Conservation (phyloP, 352 stramenopile genomes). For the Globisporangium solare region DNA sequence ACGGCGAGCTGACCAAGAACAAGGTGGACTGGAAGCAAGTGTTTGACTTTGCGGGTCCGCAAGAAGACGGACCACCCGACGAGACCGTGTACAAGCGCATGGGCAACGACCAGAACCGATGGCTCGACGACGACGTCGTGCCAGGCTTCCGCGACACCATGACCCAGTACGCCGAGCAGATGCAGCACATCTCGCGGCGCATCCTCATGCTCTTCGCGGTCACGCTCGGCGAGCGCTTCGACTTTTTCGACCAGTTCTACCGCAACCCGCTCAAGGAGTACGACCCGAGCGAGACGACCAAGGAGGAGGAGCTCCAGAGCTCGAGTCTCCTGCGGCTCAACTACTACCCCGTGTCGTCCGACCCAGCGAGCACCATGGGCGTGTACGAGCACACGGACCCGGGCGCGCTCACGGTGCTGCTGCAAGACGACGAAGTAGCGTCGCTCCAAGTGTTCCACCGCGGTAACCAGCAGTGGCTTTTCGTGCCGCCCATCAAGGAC, state of each 20-base stretch:
- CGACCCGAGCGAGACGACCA: not conserved
- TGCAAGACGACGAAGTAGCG: slow-evolving; percentile 59
- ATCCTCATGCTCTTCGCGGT: slow-evolving; percentile 60
- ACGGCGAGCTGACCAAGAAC: slow-evolving; percentile 94
- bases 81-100: slow-evolving; percentile 53
- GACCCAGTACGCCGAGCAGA: slow-evolving; percentile 36
- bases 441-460: slow-evolving; percentile 55
- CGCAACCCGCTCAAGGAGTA: slow-evolving; percentile 8
- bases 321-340: slow-evolving; percentile 88
- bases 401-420: slow-evolving; percentile 50
- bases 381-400: slow-evolving; percentile 63
- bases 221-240: slow-evolving; percentile 39
- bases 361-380: slow-evolving; percentile 46
- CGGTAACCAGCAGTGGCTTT: slow-evolving; percentile 40
- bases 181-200: slow-evolving; percentile 47
- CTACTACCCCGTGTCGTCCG: slow-evolving; percentile 76
- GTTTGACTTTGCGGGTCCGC: slow-evolving; percentile 62
- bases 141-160: slow-evolving; percentile 54
- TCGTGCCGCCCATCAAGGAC: slow-evolving; percentile 29
- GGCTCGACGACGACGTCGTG: slow-evolving; percentile 37
- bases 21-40: slow-evolving; percentile 90
- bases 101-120: slow-evolving; percentile 85
- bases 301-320: slow-evolving; percentile 22
- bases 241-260: slow-evolving; percentile 67
- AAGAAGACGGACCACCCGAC: slow-evolving; percentile 40